Base-by-base conservation (phyloP, 1,139 yeast genomes). In the Yamadazyma atmosphaerica region DNA sequence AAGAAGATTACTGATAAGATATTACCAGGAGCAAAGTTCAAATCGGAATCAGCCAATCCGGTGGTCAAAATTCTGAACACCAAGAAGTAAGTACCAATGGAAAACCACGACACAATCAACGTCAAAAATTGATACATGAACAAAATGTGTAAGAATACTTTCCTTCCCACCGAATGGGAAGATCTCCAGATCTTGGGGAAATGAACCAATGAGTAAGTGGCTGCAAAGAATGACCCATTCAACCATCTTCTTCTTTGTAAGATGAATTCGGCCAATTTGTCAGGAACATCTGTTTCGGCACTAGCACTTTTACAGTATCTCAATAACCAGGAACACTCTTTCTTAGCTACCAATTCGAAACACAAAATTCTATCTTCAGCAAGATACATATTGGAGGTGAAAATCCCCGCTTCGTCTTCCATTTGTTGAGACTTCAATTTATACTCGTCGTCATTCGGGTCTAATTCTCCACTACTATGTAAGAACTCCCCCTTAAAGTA, bases 21-120 rank as follows among this genome's bases (percentile, higher is more conserved):
- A 41, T 80, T 81, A 23, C 97, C 95, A 0, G 89, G 92, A 1
- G 80, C 77, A 55, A 72, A 72, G 35, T 57, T 45, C 44, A 72
- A 60, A 23, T 50, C 66, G 1, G 76, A 42, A 40, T 77, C 78
- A 13, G 83, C 81, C 35, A 86, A 69, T 3, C 89, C 80, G 25
- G 83, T 72, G 1, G 92, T 83, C 56, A 86, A 73, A 42, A 86
- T 86, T 51, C 86, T 77, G 61, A 87, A 86, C 11, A 89, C 92
- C 50, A 87, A 69, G 55, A 84, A 87, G 59, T 83, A 87, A 4
- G 89, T 81, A 30, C 90, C 90, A 46, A 87, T 70, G 8, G 89
- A 81, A 57, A 87, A 85, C 95, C 95, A 86, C 1, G 92, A 80
- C 35, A 86, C 71, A 37, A 72, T 50, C 53, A 72, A 62, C 44